phyloP scores from a whole-genome alignment of 805 yeast species.

The Hanseniaspora vineae region DNA sequence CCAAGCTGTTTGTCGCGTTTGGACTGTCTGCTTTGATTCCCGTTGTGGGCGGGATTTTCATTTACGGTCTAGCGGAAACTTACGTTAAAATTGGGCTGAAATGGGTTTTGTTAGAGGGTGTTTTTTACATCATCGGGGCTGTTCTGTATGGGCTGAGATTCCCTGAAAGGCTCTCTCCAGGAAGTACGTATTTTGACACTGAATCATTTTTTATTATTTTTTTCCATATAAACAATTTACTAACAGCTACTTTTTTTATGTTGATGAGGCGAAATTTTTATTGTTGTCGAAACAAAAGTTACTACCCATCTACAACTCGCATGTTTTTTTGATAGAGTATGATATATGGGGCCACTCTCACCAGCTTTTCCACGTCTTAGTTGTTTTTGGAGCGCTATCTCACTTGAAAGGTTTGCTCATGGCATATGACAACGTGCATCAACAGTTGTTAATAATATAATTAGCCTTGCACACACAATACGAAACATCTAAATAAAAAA shows the following conservation, averaged over 20 bases:
- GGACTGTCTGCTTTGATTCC: constrained; percentile 74
- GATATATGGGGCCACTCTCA: constrained; percentile 74
- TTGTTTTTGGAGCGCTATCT: constrained; percentile 61
- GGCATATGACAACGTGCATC: constrained; percentile 41
- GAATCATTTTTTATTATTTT: too few species aligned
- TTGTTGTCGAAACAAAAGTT: constrained; percentile 1
- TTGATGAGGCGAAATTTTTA: too few species aligned
- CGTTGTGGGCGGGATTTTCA: constrained; percentile 36
- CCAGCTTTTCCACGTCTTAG: constrained; percentile 70
- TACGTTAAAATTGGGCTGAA: constrained; percentile 37
- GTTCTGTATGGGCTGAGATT: constrained; percentile 60
- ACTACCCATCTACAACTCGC: constrained; percentile 8
- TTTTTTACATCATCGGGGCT: constrained; percentile 70
- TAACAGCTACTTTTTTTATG: constrained; percentile 4
- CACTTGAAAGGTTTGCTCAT: constrained; percentile 54
- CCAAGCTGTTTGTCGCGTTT: constrained; percentile 64
- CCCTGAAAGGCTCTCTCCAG: constrained; percentile 62
- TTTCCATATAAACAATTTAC: neutral
- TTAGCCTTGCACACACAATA: too few species aligned
- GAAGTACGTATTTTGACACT: constrained; percentile 15
- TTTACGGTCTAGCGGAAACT: constrained; percentile 39
- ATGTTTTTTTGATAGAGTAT: constrained; percentile 18
- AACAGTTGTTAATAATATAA: constrained; percentile 5
- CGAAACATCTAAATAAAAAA: too few species aligned
- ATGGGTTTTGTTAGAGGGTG: constrained; percentile 60